Percentiles rank a stretch among this genome's conserved stretches.
phyloP scores from a whole-genome alignment of 2,329 filamentous ascomycete genomes.

The Leptosphaerulina australis region DNA sequence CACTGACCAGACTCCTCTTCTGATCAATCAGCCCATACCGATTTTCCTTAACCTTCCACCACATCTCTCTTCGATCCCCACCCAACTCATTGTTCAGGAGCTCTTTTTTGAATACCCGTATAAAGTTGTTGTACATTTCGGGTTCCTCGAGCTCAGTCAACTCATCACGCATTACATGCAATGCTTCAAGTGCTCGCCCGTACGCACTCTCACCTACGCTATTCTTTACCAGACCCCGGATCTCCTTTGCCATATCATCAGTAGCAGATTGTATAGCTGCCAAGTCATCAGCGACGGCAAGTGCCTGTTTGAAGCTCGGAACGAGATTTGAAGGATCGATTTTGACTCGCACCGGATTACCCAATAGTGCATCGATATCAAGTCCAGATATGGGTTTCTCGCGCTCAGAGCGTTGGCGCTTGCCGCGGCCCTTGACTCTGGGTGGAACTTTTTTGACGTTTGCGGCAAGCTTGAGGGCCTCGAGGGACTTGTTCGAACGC shows the following conservation, averaged over 20 bases:
- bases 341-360: constrained; percentile 59
- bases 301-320: constrained; percentile 85
- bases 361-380: constrained; percentile 82
- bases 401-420: constrained; percentile 65
- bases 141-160: constrained; percentile 77
- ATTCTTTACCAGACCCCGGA: constrained; percentile 70
- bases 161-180: constrained; percentile 79
- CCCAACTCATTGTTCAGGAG: constrained; percentile 72
- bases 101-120: constrained; percentile 73
- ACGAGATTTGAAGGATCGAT: constrained; percentile 77
- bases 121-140: constrained; percentile 74
- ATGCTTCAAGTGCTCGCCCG: constrained; percentile 72
- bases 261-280: constrained; percentile 69
- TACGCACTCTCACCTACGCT: constrained; percentile 80
- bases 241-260: constrained; percentile 75
- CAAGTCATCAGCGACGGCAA: constrained; percentile 66
- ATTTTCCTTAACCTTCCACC: constrained; percentile 72
- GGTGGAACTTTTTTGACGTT: constrained; percentile 84
- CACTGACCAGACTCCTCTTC: constrained; percentile 65
- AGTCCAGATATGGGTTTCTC: constrained; percentile 88
- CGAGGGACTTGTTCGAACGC: constrained; percentile 63
- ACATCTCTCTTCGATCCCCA: constrained; percentile 81
- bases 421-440: constrained; percentile 73
- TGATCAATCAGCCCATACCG: constrained; percentile 76
- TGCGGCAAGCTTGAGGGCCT: constrained; percentile 69